Base-by-base conservation (phyloP, 2,329 filamentous ascomycete species). In the Aureobasidium pullulans region DNA sequence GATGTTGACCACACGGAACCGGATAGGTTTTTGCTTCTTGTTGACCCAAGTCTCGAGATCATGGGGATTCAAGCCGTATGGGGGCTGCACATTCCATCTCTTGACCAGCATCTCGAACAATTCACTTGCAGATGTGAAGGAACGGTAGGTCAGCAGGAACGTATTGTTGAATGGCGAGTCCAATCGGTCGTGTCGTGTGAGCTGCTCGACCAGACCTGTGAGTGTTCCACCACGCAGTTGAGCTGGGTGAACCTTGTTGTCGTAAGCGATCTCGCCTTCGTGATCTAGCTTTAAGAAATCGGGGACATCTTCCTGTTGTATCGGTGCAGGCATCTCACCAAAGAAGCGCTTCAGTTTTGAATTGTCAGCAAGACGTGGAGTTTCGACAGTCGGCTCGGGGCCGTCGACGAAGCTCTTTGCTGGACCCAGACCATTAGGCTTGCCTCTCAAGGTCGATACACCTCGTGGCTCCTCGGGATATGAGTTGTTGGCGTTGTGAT, bases 141-240 rank as follows among this genome's bases (percentile, higher is more conserved):
- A 99, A 63, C 89, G 84, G 72, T 99, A 99, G 1, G 94, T 99
- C 39, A 99, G 83, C 15, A 99, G 84, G 79, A 99, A 99, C 0
- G 94, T 99, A 68, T 93, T 95, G 77, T 97, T 97, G 76, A 97
- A 97, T 63, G 83, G 93, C 3, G 92, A 90, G 70, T 97, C 94
- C 13, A 96, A 82, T 69, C 95, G 94, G 75, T 99, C 94, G 70
- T 99, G 94, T 50, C 94, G 85, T 15, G 94, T 99, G 46, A 99
- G 81, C 69, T 97, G 93, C 73, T 97, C 94, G 6, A 96, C 94
- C 60, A 99, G 78, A 4, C 89, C 94, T 32, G 90, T 81, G 19
- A 99, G 76, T 0, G 93, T 96, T 48, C 94, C 94, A 65, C 93
- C 94, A 72, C 92, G 94, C 60, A 99, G 82, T 32, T 86, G 82